These are phyloP conservation scores for Hydrangea macrophylla DNA, from an alignment of 148 eudicot species.

Conservation along the genomic window DNA sequence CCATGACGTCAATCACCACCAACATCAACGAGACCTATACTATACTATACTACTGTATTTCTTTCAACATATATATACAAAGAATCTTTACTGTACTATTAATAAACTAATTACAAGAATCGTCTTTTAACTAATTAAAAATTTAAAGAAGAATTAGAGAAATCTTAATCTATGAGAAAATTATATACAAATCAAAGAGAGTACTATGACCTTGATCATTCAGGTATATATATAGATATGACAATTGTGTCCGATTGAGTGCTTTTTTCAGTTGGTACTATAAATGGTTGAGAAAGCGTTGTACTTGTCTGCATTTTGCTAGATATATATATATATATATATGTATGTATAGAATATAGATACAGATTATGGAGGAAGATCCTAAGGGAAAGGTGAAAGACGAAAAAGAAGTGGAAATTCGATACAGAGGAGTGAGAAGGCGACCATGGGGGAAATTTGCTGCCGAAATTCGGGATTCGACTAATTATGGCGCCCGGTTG, in stretches of 20 bases:
- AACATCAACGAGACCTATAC: neutral
- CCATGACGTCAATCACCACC: neutral
- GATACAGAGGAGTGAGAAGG: conserved; percentile 38
- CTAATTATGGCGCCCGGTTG: conserved; percentile 32
- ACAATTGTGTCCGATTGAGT: neutral
- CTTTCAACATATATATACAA: too few species aligned
- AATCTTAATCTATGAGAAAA: too few species aligned
- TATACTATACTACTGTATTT: too few species aligned
- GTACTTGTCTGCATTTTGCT: neutral
- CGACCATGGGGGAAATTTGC: conserved; percentile 48
- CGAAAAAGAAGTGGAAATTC: neutral
- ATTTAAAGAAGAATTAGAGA: neutral
- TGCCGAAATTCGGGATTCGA: conserved; percentile 41
- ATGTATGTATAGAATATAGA: too few species aligned
- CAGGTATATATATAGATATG: neutral
- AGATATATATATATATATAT: too few species aligned
- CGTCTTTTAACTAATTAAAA: neutral
- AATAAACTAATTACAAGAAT: neutral
- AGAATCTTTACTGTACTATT: neutral
- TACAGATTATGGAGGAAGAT: neutral
- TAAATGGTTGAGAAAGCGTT: neutral
- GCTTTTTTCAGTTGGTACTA: neutral
- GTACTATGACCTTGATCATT: too few species aligned
- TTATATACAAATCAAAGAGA: too few species aligned
- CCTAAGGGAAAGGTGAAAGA: neutral